Evolutionary conservation across 352 stramenopile genomes (phyloP), one percentile per base, ranked within the genome.

Genomic region (Phytophthora meadii): DNA sequence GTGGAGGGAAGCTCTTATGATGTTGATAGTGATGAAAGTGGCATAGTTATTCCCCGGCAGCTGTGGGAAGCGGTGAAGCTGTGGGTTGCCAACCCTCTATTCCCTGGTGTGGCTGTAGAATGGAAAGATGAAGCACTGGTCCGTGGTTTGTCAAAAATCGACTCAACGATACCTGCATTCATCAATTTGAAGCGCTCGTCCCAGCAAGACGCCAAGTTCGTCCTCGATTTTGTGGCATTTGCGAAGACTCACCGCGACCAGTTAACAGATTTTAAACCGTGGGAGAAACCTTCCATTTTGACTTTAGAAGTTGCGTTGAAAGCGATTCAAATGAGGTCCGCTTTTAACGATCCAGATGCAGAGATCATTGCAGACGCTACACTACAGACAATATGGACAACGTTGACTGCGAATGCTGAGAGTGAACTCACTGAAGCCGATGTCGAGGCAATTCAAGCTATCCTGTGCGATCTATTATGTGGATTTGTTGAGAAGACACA

Each of bases 221-320:
- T 87, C 19, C 28, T 72, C 5, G 44, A 53, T 1, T 87, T 85
- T 46, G 61, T 87, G 5, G 59, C 45, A 1, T 55, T 66, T 41
- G 66, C 70, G 0, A 67, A 70, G 24, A 5, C 49, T 7, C 32
- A 74, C 48, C 54, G 36, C 37, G 28, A 73, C 2, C n/a, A 68
- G 3, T 37, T 67, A 17, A 17, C 12, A 24, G 32, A 66, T 49
- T 72, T 76, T 41, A 25, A 10, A 10, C 17, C 28, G 12, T 55
- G 14, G 36, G 47, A 70, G 28, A 61, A 62, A 25, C 37, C 64
- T 34, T 4, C n/a, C 12, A 41, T 45, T 24, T 28, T 81, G 46
- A 76, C 28, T 7, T n/a, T 83, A 5, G 24, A 68, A 14, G 39
- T 57, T 37, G 68, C 71, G 1, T 49, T 56, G 5, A 83, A 83